Percentiles rank a stretch among this genome's conserved stretches.
phyloP scores from a whole-genome alignment of 805 yeast genomes.

The Hanseniaspora pseudoguilliermondii region DNA sequence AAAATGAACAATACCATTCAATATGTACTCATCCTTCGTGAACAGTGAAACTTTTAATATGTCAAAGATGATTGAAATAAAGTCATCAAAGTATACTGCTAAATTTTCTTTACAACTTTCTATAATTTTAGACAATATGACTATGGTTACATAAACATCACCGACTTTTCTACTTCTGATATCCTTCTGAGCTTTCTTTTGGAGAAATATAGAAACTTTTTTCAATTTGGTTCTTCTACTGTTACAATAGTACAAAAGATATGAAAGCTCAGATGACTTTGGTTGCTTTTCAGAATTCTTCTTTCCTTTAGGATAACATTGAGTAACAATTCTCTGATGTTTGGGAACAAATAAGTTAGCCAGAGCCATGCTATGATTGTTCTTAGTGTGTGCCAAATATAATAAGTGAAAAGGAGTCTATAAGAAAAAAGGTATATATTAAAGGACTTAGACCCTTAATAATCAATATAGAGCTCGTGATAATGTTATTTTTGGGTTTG shows the following conservation, averaged over 20 bases:
- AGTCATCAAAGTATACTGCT: slow-evolving; percentile 64
- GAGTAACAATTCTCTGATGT: slow-evolving; percentile 79
- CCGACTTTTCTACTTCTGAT: slow-evolving; percentile 53
- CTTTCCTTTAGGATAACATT: slow-evolving; percentile 87
- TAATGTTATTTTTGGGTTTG: too few species aligned
- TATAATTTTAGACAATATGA: slow-evolving; percentile 55
- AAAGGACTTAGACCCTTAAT: too few species aligned
- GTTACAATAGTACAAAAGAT: slow-evolving; percentile 77
- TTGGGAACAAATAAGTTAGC: slow-evolving; percentile 47
- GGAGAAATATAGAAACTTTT: slow-evolving; percentile 64
- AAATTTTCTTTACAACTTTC: slow-evolving; percentile 70
- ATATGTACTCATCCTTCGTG: slow-evolving; percentile 48
- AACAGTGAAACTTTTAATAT: slow-evolving; percentile 31
- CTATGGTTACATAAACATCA: slow-evolving; percentile 70
- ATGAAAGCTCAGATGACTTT: slow-evolving; percentile 80
- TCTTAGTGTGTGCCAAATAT: too few species aligned
- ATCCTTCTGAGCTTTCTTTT: slow-evolving; percentile 50
- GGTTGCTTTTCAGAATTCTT: slow-evolving; percentile 71
- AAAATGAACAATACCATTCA: slow-evolving; percentile 40
- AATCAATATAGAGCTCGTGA: too few species aligned
- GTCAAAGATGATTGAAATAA: slow-evolving; percentile 44
- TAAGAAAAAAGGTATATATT: too few species aligned
- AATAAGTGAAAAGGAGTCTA: too few species aligned
- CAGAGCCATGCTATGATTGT: neutral
- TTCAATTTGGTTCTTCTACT: slow-evolving; percentile 79